Conservation (phyloP, 768 basidiomycete species). For the Ramaria rubella region DNA sequence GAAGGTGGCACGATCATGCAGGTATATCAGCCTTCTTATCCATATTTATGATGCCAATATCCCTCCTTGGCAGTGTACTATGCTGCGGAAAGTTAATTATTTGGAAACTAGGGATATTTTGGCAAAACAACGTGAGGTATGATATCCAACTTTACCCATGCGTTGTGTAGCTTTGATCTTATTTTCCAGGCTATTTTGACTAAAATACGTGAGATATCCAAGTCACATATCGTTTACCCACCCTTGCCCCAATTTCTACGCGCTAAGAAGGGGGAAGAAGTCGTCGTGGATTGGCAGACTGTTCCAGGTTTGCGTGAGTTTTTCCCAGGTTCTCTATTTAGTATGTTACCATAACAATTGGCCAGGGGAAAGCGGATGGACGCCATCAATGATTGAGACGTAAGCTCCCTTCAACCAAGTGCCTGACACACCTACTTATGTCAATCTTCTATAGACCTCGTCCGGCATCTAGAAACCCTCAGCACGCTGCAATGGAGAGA, state of each 20-base stretch:
- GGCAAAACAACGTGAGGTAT: slow-evolving; percentile 68
- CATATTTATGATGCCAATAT: neutral
- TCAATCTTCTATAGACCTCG: slow-evolving; percentile 32
- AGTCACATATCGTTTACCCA: slow-evolving; percentile 76
- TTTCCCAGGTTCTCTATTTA: neutral
- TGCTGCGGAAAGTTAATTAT: slow-evolving; percentile 91
- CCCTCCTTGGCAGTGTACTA: slow-evolving; percentile 51
- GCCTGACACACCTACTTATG: slow-evolving; percentile 12
- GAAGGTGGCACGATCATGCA: slow-evolving; percentile 99
- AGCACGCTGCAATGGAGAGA: slow-evolving; percentile 55
- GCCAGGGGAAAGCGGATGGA: slow-evolving; percentile 89
- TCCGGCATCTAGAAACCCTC: slow-evolving; percentile 46
- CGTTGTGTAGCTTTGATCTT: neutral
- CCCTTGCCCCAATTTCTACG: slow-evolving; percentile 74
- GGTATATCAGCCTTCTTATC: slow-evolving; percentile 14
- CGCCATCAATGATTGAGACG: slow-evolving; percentile 69
- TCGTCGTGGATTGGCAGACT: slow-evolving; percentile 61
- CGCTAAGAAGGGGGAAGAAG: slow-evolving; percentile 40
- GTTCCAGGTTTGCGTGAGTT: slow-evolving; percentile 82
- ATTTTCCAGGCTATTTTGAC: slow-evolving; percentile 58
- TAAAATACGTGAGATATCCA: slow-evolving; percentile 83
- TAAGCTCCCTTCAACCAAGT: slow-evolving; percentile 33
- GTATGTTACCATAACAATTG: neutral
- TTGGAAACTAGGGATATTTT: slow-evolving; percentile 72
- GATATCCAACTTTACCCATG: slow-evolving; percentile 5